Base-by-base conservation (phyloP, 768 basidiomycete genomes). In the Pulveroboletus frians region DNA sequence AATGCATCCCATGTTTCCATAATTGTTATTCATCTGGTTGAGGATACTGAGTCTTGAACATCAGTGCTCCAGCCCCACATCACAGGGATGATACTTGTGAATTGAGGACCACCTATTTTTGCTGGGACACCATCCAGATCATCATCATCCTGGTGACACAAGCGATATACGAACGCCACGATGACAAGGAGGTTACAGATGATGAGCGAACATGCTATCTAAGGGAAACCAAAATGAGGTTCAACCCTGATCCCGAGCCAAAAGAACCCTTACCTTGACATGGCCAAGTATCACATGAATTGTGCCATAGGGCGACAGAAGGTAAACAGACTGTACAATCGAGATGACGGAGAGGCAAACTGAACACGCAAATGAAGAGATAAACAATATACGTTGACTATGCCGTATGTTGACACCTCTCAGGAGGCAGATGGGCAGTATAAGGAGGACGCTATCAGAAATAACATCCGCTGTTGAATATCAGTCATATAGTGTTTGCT, bases 181-280 rank as follows among this genome's bases (percentile, higher is more conserved):
- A 52, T 30, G 9, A 60, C 47, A 9, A 53, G 50, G 21, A 51
- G 37, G 26, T 57, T 51, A 29, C 50, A 44, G 8, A 53, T 32
- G 17, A 51, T 34, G 26, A 59, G 43, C 20, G 54, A 55, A n/a
- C 53, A 18, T 4, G 58, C 55, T 37, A 30, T 37, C 59, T 60
- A 26, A 15, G 34, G 27, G 44, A 36, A 26, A 32, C 11, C 20
- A 47, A 5, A 30, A 31, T 17, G 5, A 43, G 20, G 18, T 14
- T 8, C 9, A 17, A n/a, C 15, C 3, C n/a, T 15, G 4, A 35
- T 17, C 34, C 6, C 5, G 35, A 14, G 20, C 8, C 27, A 32
- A 18, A n/a, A 4, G 1, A 2, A 6, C n/a, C 5, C 48, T 39
- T 27, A 55, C 56, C 52, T 50, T 54, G 40, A 61, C 17, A 21